phyloP scores from a whole-genome alignment of 768 basidiomycete genomes.

The Crassisporium funariophilum region DNA sequence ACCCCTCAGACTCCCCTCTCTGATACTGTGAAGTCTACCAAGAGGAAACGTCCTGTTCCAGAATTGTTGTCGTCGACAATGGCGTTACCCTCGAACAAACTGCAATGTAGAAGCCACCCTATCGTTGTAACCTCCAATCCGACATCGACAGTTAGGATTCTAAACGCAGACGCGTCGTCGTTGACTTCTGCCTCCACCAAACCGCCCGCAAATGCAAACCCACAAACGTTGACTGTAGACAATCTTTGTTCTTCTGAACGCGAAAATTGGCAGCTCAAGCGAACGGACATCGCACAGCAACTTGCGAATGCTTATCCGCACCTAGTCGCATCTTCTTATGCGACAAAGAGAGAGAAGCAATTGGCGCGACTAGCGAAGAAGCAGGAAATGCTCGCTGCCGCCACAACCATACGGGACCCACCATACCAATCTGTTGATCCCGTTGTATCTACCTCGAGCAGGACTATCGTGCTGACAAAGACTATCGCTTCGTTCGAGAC shows the following conservation, averaged over 20 bases:
- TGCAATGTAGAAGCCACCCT: no score
- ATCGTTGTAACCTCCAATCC: no score
- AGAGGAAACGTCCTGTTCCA: neutral
- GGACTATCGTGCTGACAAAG: slow-evolving; percentile 9
- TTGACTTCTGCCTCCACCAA: neutral
- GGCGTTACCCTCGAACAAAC: neutral
- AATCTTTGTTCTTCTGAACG: slow-evolving; percentile 8
- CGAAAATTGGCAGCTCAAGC: slow-evolving; percentile 17
- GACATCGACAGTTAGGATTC: no score
- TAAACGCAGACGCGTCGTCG: no score
- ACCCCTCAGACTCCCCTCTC: neutral
- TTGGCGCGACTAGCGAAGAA: slow-evolving; percentile 18
- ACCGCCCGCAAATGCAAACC: neutral
- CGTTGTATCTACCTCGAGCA: neutral
- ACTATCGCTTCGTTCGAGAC: slow-evolving; percentile 28
- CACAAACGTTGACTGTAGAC: neutral
- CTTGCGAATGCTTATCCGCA: slow-evolving; percentile 48
- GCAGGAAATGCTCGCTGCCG: neutral
- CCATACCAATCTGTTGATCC: neutral
- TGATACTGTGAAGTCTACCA: neutral
- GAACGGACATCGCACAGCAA: slow-evolving; percentile 38
- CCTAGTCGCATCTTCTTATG: slow-evolving; percentile 35
- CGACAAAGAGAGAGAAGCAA: slow-evolving; percentile 25
- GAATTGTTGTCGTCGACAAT: neutral
- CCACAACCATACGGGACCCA: neutral